Base-by-base conservation (phyloP, 345 rosid genomes). In the Eucalyptus cloeziana region DNA sequence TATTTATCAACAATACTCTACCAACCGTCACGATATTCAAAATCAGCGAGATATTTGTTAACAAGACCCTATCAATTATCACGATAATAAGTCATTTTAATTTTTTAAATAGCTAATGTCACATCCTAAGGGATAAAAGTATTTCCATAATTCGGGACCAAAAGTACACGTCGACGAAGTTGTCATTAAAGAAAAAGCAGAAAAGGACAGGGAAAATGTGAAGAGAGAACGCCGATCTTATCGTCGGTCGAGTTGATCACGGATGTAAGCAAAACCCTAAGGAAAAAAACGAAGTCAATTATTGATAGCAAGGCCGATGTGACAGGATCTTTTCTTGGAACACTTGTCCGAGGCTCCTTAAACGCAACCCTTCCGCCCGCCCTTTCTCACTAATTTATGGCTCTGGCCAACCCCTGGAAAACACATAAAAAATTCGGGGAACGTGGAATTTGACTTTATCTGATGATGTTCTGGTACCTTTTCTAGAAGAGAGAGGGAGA, bases 1-100 rank as follows among this genome's bases (percentile, higher is more conserved):
- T 25, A 56, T 25, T 56, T 56, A 10, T 56, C 1, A 22, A 56
- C 30, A 10, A 56, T 22, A 24, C 0, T 13, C 1, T 24, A 56
- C 1, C 30, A 9, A 24, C 13, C 3, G 0, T 2, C 0, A 1
- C 2, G 1, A 22, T 22, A 56, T 7, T 52, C 0, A 17, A 52
- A 52, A 52, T 2, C 0, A 3, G 0, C 5, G 2, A 1, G 58
- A 56, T 25, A 56, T 25, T 56, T 24, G 2, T 24, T 25, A 22
- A 56, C 6, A 56, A 56, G 30, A 4, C 3, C 2, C 2, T 24
- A 5, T 22, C 5, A 22, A 56, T 9, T 4, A 30, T 1, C 30
- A 1, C 0, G 3, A 56, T 4, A 24, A 9, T 56, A 25, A 56
- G 30, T 24, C 10, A 22, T 0, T 56, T 56, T 10, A 9, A 24